These are phyloP conservation scores for Corynespora cassiicola DNA, from an alignment of 2,329 filamentous ascomycete species.

Conservation along the genomic window DNA sequence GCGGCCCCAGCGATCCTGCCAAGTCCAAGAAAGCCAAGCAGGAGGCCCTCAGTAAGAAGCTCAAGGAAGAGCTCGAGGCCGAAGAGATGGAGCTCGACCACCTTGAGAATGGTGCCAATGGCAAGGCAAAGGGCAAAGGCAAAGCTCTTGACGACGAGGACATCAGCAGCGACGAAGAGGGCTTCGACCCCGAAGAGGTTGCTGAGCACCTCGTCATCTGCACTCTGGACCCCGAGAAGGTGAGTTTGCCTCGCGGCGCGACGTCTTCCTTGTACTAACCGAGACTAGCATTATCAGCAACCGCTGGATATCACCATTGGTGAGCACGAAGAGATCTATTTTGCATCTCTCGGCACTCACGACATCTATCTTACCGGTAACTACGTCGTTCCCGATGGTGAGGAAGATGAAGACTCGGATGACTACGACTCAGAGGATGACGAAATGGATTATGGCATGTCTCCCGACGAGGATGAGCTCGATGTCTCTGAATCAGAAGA, in stretches of 20 bases:
- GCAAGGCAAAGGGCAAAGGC: constrained; percentile 57
- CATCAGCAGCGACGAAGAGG: constrained; percentile 71
- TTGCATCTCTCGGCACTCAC: constrained; percentile 89
- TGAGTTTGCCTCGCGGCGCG: constrained; percentile 65
- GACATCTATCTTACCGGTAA: constrained; percentile 93
- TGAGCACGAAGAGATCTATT: constrained; percentile 89
- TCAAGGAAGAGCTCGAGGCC: constrained; percentile 70
- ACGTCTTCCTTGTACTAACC: too few relatives aligned
- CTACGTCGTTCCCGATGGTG: constrained; percentile 78
- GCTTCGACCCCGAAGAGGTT: constrained; percentile 56
- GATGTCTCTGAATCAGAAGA: constrained; percentile 56
- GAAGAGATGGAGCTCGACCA: constrained; percentile 79
- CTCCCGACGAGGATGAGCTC: constrained; percentile 80
- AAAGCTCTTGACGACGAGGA: constrained; percentile 75
- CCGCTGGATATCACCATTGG: constrained; percentile 89
- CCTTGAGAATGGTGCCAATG: constrained; percentile 61
- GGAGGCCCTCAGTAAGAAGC: constrained; percentile 77
- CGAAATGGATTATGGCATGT: constrained; percentile 65
- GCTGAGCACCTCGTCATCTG: constrained; percentile 93
- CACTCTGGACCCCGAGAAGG: constrained; percentile 91
- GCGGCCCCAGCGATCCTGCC: constrained; percentile 87
- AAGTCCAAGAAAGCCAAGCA: constrained; percentile 89
- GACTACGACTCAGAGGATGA: constrained; percentile 69
- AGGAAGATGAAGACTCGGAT: constrained; percentile 65
- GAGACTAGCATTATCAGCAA: constrained; percentile 85